Percentiles rank a stretch among this genome's conserved stretches.
Evolutionary conservation across 2,329 filamentous ascomycete genomes (phyloP).

Genomic region (Aspergillus sp.): DNA sequence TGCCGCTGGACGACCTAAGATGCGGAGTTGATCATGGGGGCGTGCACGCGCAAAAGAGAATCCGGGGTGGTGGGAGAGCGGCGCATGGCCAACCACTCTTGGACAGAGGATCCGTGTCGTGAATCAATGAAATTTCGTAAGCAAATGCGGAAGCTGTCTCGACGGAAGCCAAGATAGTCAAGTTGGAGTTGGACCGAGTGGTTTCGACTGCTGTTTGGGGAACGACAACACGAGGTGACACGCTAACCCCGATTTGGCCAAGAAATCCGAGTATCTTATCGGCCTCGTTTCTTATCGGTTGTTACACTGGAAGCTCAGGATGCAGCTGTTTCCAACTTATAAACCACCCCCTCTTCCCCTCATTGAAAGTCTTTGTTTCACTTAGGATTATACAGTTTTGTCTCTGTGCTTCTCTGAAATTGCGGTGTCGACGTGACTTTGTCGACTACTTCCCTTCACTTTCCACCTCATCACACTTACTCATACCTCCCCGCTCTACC

Average conservation of each 20-base stretch:
- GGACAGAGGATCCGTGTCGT: background rate
- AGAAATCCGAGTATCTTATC: conserved; percentile 52
- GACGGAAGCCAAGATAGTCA: background rate
- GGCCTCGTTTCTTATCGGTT: conserved; percentile 14
- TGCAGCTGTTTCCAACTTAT: conserved; percentile 7
- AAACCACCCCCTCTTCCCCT: conserved; percentile 2
- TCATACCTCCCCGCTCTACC: background rate
- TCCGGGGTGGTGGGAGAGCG: background rate
- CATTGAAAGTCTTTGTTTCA: background rate
- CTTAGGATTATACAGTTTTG: background rate
- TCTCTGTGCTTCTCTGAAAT: background rate
- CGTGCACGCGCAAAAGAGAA: no score
- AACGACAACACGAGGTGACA: background rate
- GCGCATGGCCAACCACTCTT: background rate
- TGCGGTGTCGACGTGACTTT: background rate
- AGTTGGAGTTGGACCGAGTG: conserved; percentile 1
- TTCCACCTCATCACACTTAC: no score
- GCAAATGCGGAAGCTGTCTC: background rate
- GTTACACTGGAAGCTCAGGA: background rate
- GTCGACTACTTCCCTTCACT: background rate
- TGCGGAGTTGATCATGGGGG: no score
- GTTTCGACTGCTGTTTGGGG: conserved; percentile 22
- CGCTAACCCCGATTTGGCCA: conserved; percentile 54
- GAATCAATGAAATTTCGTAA: background rate
- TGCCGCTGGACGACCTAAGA: no score